Base-by-base conservation (phyloP, 2,329 filamentous ascomycete genomes). In the Apiospora marii region DNA sequence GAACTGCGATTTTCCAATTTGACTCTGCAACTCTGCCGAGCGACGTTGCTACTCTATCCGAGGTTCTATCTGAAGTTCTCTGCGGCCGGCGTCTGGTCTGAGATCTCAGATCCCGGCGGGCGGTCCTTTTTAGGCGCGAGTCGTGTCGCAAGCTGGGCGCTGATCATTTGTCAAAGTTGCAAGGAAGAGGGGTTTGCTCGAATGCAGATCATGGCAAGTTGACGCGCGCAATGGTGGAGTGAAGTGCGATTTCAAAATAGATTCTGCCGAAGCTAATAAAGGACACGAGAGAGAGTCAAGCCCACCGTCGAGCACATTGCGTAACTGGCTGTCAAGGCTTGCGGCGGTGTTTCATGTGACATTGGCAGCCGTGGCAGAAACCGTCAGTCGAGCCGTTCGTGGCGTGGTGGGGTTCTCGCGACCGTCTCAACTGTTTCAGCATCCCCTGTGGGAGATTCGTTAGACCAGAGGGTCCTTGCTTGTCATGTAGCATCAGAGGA, bases 351-450 rank as follows among this genome's bases (percentile, higher is more conserved):
- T 61, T 61, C 53, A 61, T 61, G 53, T 61, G 53, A 61, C 53
- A 61, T 37, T 61, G 53, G 53, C 53, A 58, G 27, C 51, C 34
- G 14, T 49, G 46, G 46, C 27, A 53, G 53, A 37, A 37, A 27
- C 16, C 46, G 46, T 49, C n/a, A 22, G 53, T 61, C 8, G 37
- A 41, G 37, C 22, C 53, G 53, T 22, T 61, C 53, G 53, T 34
- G 27, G 16, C 16, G 34, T 19, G 53, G 53, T 61, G 53, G 51
- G 53, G 30, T 22, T 16, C 27, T 49, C n/a, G 53, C 53, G 30
- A 61, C 53, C 51, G 51, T 58, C 51, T 61, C 53, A 61, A 37
- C 53, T 61, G 53, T 61, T 61, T 61, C 53, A 61, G 53, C 53
- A 0, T 61, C 53, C 30, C 30, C 14, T 30, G 53, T 30, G 34